Evolutionary conservation across 768 basidiomycete genomes (phyloP), one percentile per base, ranked within the genome.

Genomic region (Tulasnella sp.): DNA sequence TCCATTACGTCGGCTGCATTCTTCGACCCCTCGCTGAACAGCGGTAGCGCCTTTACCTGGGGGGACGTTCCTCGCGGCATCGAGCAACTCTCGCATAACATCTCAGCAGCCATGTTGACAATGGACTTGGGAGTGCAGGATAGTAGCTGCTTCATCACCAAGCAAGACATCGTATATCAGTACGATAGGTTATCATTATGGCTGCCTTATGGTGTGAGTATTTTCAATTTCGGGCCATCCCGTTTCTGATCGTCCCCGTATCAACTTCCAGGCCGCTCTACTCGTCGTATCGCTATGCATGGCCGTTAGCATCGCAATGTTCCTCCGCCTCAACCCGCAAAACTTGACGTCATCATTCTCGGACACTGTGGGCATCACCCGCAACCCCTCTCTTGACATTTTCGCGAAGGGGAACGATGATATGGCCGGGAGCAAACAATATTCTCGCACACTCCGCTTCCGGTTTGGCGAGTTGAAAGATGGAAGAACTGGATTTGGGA

Each of bases 181-280:
- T 69, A 69, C 64, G 9, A 69, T 12, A 3, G 64, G 64, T 20
- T 37, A 6, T 37, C 37, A 16, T 28, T 69, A 11, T 69, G 64
- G 64, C 7, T 69, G 18, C 64, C 64, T 69, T 69, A 69, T 37
- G 64, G 64, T 18, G 64, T 69, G 64, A 69, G 64, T 37, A n/a
- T 2, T 6, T 69, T 31, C 11, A 24, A 11, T 5, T 31, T 18
- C 3, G 6, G 28, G 16, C 24, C 64, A 34, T 37, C 37, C 9
- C 64, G n/a, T n/a, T 69, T 69, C 8, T 69, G 18, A 18, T 69
- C n/a, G 8, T 37, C 64, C 31, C 5, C 31, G 1, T 69, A 2
- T 31, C 1, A 9, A 16, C 3, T n/a, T 24, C 6, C n/a, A 69
- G 64, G 28, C 37, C 16, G 64, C 64, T 28, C 34, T 69, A 11